phyloP scores from a whole-genome alignment of 2,329 filamentous ascomycete genomes.

The Xylaria sp. region DNA sequence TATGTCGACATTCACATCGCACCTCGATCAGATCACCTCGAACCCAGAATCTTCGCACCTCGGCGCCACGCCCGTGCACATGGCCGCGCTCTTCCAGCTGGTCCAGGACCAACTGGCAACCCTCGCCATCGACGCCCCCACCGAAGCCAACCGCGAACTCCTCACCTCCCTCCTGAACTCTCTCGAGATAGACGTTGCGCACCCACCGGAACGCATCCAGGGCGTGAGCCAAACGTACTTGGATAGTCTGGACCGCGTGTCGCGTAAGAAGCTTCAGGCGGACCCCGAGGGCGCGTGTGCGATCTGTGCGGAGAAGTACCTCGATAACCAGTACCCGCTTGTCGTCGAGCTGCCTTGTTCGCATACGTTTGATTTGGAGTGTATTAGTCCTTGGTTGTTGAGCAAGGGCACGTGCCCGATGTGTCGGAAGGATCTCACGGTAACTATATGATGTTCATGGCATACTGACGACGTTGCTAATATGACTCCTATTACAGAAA shows the following conservation, averaged over 20 bases:
- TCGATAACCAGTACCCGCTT: conserved; percentile 57
- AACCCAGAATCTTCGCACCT: conserved; percentile 46
- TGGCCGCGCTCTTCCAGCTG: conserved; percentile 52
- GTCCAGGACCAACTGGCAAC: conserved; percentile 54
- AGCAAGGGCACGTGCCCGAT: conserved; percentile 61
- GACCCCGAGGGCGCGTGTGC: conserved; percentile 49
- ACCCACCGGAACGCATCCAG: conserved; percentile 46
- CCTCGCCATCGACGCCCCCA: conserved; percentile 46
- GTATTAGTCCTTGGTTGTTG: conserved; percentile 59
- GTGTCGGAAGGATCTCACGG: conserved; percentile 54
- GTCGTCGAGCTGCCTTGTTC: conserved; percentile 60
- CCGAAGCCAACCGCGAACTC: conserved; percentile 43
- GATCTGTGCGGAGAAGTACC: conserved; percentile 57
- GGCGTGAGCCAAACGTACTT: conserved; percentile 57
- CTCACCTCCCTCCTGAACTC: conserved; percentile 44
- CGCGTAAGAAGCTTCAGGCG: conserved; percentile 42
- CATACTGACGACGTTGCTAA: no score
- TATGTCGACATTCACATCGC: conserved; percentile 58
- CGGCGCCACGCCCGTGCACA: conserved; percentile 55
- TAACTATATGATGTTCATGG: background rate
- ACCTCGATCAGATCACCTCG: conserved; percentile 49
- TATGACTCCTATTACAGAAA: conserved; percentile 38
- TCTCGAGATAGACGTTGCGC: conserved; percentile 47
- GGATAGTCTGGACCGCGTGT: conserved; percentile 54
- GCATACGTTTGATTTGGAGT: conserved; percentile 62